Percentiles rank a stretch among this genome's conserved stretches.
Evolutionary conservation across 768 basidiomycete species (phyloP).

Genomic region (Pleurotus tuber-regium): DNA sequence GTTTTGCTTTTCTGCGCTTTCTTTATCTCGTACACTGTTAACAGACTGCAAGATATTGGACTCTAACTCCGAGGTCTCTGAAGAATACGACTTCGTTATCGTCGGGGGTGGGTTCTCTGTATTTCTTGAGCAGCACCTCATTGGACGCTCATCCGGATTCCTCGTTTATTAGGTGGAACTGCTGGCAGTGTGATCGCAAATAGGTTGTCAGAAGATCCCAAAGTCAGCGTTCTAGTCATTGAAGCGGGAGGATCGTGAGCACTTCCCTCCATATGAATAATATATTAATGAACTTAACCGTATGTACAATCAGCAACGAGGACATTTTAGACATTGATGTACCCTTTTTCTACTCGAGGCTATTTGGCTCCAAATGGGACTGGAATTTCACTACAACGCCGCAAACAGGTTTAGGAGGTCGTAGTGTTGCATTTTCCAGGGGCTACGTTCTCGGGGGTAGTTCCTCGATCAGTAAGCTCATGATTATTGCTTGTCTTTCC

Average conservation of each 20-base stretch:
- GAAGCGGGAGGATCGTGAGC: constrained; percentile 20
- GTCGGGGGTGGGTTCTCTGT: too few relatives aligned
- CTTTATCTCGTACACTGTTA: too few relatives aligned
- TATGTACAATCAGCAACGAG: constrained; percentile 14
- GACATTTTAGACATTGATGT: constrained; percentile 14
- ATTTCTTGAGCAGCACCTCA: too few relatives aligned
- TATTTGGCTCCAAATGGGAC: constrained; percentile 13
- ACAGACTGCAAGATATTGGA: too few relatives aligned
- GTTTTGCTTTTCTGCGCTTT: too few relatives aligned
- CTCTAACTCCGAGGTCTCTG: too few relatives aligned
- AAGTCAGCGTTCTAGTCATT: constrained; percentile 22
- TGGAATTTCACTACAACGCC: constrained; percentile 31
- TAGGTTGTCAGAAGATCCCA: constrained; percentile 20
- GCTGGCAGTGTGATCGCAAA: constrained; percentile 27
- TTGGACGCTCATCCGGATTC: too few relatives aligned
- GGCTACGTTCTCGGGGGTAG: constrained; percentile 25
- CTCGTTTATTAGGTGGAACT: constrained; percentile 22
- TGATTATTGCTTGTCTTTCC: background rate
- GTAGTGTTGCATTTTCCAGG: constrained; percentile 19
- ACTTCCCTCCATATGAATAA: background rate
- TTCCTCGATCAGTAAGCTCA: constrained; percentile 20
- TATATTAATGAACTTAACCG: too few relatives aligned
- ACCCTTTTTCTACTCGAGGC: constrained; percentile 9
- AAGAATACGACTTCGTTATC: too few relatives aligned
- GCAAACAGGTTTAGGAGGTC: constrained; percentile 17